phyloP scores from a whole-genome alignment of 441 rosid species.

The Gossypium gossypioides region DNA sequence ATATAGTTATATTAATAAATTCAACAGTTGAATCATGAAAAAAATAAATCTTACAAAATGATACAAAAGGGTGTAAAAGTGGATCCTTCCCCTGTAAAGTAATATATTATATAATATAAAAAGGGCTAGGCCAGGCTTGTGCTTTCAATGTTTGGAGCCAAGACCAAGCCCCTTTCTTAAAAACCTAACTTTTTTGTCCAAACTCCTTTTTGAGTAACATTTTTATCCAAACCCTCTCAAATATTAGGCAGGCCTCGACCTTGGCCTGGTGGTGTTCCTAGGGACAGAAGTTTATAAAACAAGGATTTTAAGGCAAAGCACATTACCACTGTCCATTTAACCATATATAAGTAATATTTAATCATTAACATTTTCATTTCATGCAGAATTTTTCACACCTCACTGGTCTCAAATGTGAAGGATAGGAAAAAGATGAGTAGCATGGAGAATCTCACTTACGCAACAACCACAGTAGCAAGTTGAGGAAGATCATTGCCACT shows the following conservation, averaged over 20 bases:
- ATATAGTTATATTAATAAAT: too few species aligned
- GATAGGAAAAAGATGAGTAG: background rate
- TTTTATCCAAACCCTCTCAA: background rate
- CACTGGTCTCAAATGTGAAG: background rate
- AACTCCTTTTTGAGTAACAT: background rate
- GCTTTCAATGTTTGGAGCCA: too few species aligned
- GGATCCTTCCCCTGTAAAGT: too few species aligned
- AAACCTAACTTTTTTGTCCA: background rate
- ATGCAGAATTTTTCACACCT: too few species aligned
- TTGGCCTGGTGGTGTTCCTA: background rate
- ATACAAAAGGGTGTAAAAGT: too few species aligned
- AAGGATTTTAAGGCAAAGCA: background rate
- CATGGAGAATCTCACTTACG: slow-evolving; percentile 45
- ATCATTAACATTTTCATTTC: background rate
- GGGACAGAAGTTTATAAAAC: background rate
- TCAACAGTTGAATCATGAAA: too few species aligned
- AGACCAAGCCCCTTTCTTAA: too few species aligned
- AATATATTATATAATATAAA: too few species aligned
- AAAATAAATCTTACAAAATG: too few species aligned
- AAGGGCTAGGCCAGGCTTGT: too few species aligned
- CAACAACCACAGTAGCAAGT: slow-evolving; percentile 67
- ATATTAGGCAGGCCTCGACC: background rate
- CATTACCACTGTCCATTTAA: background rate
- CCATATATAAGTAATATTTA: background rate
- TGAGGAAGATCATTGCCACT: slow-evolving; percentile 72